These are phyloP conservation scores for Lecanicillium sp. DNA, from an alignment of 2,329 filamentous ascomycete species.

Conservation along the genomic window DNA sequence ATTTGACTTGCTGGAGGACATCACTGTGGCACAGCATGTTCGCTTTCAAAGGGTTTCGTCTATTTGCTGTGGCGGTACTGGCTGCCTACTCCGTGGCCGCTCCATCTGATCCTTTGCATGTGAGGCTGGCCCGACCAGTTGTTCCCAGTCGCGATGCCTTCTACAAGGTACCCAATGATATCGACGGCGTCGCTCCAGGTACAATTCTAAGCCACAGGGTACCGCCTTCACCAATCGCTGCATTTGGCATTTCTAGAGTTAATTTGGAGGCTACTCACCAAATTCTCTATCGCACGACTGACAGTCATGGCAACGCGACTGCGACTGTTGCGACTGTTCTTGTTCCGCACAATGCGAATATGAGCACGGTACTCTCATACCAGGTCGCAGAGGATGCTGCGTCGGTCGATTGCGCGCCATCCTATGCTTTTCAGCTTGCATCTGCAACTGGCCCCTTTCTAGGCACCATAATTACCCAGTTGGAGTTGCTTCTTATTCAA, in stretches of 20 bases:
- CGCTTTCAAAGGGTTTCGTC: too few relatives aligned
- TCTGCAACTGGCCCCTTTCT: slow-evolving; percentile 22
- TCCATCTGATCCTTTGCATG: too few relatives aligned
- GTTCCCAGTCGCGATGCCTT: too few relatives aligned
- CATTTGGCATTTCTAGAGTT: neutral
- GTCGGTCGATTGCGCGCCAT: slow-evolving; percentile 18
- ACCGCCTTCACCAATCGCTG: neutral
- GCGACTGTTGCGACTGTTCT: slow-evolving; percentile 25
- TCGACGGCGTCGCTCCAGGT: neutral
- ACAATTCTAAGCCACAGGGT: neutral
- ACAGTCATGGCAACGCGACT: slow-evolving; percentile 19
- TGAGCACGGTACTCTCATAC: slow-evolving; percentile 24
- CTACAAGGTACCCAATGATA: neutral
- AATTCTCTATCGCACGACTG: slow-evolving; percentile 26
- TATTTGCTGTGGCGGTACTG: too few relatives aligned
- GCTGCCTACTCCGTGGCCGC: too few relatives aligned
- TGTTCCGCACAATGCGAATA: slow-evolving; percentile 17
- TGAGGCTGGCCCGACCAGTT: too few relatives aligned
- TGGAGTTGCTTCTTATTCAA: slow-evolving; percentile 3
- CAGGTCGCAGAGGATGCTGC: slow-evolving; percentile 28
- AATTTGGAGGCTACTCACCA: slow-evolving; percentile 11
- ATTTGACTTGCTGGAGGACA: too few relatives aligned
- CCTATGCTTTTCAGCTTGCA: neutral
- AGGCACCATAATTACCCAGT: slow-evolving; percentile 17
- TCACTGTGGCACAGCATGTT: too few relatives aligned